Percentiles rank a stretch among this genome's conserved stretches.
Conservation (phyloP, 176 grass and related monocot genomes). For the Rhynchospora breviuscula region DNA sequence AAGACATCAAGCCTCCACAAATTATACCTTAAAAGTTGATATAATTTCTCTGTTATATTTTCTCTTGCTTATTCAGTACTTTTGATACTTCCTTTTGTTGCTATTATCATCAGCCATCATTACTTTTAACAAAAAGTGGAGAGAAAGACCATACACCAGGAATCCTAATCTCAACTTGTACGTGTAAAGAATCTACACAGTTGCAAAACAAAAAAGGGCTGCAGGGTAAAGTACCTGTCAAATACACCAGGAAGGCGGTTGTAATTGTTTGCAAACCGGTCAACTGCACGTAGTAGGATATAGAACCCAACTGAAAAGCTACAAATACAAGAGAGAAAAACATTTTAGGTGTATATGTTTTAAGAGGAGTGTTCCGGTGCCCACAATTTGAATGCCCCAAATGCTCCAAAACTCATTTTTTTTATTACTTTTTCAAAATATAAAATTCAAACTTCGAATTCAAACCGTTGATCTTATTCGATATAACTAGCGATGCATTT, state of each 20-base stretch:
- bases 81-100: slow-evolving; percentile 34
- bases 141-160: background rate
- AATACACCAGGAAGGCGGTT: slow-evolving; percentile 67
- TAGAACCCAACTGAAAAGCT: slow-evolving; percentile 82
- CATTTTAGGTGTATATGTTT: background rate
- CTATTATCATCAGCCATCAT: slow-evolving; percentile 23
- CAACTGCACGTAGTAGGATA: slow-evolving; percentile 67
- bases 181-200: background rate
- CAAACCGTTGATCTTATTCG: too few relatives aligned
- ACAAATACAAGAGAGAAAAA: slow-evolving; percentile 22
- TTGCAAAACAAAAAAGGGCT: slow-evolving; percentile 19
- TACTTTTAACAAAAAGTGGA: slow-evolving; percentile 10
- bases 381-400: too few relatives aligned
- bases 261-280: slow-evolving; percentile 65
- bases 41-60: background rate
- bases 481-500: too few relatives aligned
- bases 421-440: too few relatives aligned
- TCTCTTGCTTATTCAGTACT: slow-evolving; percentile 46
- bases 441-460: too few relatives aligned
- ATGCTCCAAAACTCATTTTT: too few relatives aligned
- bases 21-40: background rate
- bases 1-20: background rate
- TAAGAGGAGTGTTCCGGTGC: too few relatives aligned
- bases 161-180: background rate
- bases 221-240: slow-evolving; percentile 51